Evolutionary conservation across 2,329 filamentous ascomycete species (phyloP).

Genomic region (Botrytis elliptica): DNA sequence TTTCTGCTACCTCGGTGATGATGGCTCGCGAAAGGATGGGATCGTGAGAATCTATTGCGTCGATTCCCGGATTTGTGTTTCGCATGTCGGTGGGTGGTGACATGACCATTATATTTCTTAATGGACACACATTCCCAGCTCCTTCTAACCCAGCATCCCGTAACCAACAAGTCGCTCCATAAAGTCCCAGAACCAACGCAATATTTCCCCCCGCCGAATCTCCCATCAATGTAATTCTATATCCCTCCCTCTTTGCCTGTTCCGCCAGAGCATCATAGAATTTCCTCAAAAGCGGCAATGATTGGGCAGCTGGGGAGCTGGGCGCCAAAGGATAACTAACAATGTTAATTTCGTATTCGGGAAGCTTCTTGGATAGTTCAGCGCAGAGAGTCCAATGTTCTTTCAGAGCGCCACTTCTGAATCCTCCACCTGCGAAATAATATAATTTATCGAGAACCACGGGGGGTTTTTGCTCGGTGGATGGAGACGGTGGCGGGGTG

Average conservation of each 20-base stretch:
- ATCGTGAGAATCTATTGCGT: slow-evolving; percentile 23
- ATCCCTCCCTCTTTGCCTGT: not conserved
- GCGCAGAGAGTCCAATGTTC: slow-evolving; percentile 11
- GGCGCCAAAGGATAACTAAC: not conserved
- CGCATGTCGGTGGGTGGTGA: slow-evolving; percentile 28
- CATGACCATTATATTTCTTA: slow-evolving; percentile 28
- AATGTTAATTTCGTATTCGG: not conserved
- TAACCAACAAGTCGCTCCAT: not conserved
- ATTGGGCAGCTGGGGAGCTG: not conserved
- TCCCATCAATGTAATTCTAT: slow-evolving; percentile 9
- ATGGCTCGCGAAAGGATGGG: slow-evolving; percentile 24
- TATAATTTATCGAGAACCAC: not conserved
- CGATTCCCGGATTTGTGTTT: slow-evolving; percentile 29
- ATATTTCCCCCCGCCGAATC: slow-evolving; percentile 13
- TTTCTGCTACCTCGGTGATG: slow-evolving; percentile 25
- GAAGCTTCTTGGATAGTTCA: not conserved
- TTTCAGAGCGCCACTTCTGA: not conserved
- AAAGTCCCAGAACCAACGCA: not conserved
- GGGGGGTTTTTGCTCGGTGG: not conserved
- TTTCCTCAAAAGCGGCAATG: not conserved
- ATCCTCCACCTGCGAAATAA: slow-evolving; percentile 10
- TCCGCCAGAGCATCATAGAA: not conserved
- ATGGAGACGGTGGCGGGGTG: not conserved
- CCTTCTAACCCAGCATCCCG: not conserved
- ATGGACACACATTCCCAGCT: slow-evolving; percentile 5